Conservation (phyloP, 176 grass and related monocot species). For the Elymus sibiricus region DNA sequence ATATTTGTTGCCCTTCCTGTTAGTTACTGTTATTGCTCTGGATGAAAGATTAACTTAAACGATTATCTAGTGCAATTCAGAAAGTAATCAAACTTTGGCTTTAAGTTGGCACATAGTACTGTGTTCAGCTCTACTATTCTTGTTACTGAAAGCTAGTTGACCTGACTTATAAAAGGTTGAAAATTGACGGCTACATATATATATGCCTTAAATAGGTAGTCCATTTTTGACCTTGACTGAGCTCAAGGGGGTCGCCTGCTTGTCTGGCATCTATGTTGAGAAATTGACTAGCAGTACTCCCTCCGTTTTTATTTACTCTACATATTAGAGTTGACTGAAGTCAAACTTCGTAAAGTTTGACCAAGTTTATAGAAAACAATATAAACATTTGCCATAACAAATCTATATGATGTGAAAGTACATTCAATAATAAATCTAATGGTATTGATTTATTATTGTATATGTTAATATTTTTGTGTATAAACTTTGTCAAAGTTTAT, state of each 20-base stretch:
- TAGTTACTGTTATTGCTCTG: background rate
- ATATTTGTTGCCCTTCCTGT: background rate
- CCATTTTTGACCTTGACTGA: constrained; percentile 21
- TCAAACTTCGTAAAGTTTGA: too few species aligned
- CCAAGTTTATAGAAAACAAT: too few species aligned
- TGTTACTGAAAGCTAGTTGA: constrained; percentile 11
- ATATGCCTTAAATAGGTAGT: constrained; percentile 23
- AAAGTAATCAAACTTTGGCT: background rate
- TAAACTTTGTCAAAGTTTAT: too few species aligned
- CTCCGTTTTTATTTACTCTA: too few species aligned
- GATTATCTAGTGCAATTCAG: background rate
- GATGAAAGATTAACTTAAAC: background rate
- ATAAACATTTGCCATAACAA: too few species aligned
- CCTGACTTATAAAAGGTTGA: background rate
- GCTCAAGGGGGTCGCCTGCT: background rate
- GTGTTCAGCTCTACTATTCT: constrained; percentile 8
- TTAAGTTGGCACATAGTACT: background rate
- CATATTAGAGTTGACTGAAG: too few species aligned
- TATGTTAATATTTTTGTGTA: too few species aligned
- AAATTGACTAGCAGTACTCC: constrained; percentile 24
- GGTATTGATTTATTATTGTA: too few species aligned
- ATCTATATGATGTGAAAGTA: too few species aligned
- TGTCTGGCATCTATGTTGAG: background rate
- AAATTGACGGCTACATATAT: background rate
- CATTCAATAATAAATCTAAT: too few species aligned